Evolutionary conservation across 1,284 basidiomycete genomes (phyloP).

Genomic region (Prillingera fragicola): DNA sequence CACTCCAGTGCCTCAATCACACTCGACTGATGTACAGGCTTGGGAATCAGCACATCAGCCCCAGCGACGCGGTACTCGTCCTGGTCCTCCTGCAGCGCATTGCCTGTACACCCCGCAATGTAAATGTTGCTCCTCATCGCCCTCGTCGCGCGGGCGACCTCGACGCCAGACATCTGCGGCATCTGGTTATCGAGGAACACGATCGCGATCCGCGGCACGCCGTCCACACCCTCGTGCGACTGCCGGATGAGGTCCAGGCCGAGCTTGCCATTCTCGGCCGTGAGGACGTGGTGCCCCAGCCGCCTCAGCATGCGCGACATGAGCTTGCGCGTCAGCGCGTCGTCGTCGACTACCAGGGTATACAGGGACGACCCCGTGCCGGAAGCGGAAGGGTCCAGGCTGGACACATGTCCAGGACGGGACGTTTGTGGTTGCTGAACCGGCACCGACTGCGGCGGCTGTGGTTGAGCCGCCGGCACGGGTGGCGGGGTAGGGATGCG

Average conservation of each 20-base stretch:
- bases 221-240: too few species aligned
- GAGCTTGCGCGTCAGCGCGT: conserved; percentile 64
- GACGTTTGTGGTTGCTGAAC: too few species aligned
- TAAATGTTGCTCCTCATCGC: conserved; percentile 64
- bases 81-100: conserved; percentile 58
- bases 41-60: conserved; percentile 53
- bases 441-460: too few species aligned
- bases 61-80: conserved; percentile 71
- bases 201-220: conserved; percentile 56
- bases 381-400: too few species aligned
- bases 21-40: conserved; percentile 41
- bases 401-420: too few species aligned
- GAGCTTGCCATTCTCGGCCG: conserved; percentile 77
- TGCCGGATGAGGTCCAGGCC: conserved; percentile 67
- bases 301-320: conserved; percentile 75
- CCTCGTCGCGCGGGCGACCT: conserved; percentile 62
- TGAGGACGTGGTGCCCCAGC: conserved; percentile 70
- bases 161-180: conserved; percentile 71
- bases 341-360: conserved; percentile 49
- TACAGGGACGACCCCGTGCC: too few species aligned
- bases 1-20: conserved; percentile 35
- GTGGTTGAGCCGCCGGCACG: too few species aligned
- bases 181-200: conserved; percentile 72
- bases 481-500: too few species aligned
- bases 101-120: conserved; percentile 63